These are phyloP conservation scores for Apiotrichum sp. DNA, from an alignment of 1,284 basidiomycete species.

Conservation along the genomic window DNA sequence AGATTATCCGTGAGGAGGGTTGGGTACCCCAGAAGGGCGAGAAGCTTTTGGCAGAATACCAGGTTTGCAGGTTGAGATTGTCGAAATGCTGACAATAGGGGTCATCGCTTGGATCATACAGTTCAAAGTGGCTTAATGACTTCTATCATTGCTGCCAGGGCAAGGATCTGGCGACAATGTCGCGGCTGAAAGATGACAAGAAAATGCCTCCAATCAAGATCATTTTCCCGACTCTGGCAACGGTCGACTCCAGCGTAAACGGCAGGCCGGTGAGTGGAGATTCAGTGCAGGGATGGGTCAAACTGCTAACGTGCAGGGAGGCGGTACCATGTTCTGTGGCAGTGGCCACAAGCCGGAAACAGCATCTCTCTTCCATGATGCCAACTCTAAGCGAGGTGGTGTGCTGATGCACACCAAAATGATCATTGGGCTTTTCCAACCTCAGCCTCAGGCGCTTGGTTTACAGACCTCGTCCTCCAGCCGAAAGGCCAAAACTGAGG, in stretches of 20 bases:
- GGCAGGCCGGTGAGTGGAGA: slow-evolving; percentile 26
- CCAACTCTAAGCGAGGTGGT: slow-evolving; percentile 44
- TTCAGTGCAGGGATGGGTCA: not conserved
- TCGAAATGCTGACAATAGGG: slow-evolving; percentile 21
- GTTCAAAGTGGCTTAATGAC: slow-evolving; percentile 36
- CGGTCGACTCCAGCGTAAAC: slow-evolving; percentile 31
- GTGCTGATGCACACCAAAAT: slow-evolving; percentile 48
- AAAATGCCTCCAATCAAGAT: slow-evolving; percentile 36
- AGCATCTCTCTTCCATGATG: slow-evolving; percentile 34
- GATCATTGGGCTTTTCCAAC: slow-evolving; percentile 38
- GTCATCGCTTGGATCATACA: slow-evolving; percentile 41
- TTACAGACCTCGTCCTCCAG: slow-evolving; percentile 3
- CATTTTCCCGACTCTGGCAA: slow-evolving; percentile 39
- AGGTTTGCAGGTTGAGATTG: slow-evolving; percentile 25
- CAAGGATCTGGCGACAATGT: slow-evolving; percentile 14
- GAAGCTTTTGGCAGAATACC: slow-evolving; percentile 37
- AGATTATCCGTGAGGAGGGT: slow-evolving; percentile 30
- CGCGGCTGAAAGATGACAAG: not conserved
- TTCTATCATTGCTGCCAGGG: slow-evolving; percentile 36
- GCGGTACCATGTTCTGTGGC: slow-evolving; percentile 45
- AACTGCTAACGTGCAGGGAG: slow-evolving; percentile 23
- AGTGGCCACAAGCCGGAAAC: slow-evolving; percentile 28
- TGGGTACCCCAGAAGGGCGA: slow-evolving; percentile 36
- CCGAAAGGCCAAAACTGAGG: slow-evolving; percentile 32
- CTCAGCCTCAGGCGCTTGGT: slow-evolving; percentile 3